Evolutionary conservation across 169 alveolate species (phyloP).

Genomic region (Babesia divergens): DNA sequence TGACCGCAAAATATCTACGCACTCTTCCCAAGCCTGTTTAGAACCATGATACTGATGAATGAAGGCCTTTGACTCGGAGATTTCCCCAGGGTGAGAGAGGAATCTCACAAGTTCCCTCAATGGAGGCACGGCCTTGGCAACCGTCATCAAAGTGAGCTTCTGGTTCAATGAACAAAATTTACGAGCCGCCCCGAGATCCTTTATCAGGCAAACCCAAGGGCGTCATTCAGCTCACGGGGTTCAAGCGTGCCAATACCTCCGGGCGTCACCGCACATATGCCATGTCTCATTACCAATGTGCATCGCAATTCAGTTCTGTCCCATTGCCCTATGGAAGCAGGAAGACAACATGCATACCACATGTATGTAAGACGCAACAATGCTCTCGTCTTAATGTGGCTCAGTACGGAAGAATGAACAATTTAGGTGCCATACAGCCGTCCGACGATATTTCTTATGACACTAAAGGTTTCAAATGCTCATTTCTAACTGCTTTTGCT

Average conservation of each 20-base stretch:
- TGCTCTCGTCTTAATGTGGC: too few relatives aligned
- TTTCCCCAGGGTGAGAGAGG: background rate
- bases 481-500: too few relatives aligned
- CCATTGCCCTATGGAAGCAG: too few relatives aligned
- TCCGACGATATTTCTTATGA: too few relatives aligned
- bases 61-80: background rate
- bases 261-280: constrained; percentile 2
- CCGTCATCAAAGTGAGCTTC: background rate
- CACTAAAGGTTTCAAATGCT: too few relatives aligned
- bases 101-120: constrained; percentile 20
- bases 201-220: background rate
- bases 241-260: background rate
- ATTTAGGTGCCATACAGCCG: too few relatives aligned
- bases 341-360: too few relatives aligned
- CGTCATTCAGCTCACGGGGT: background rate
- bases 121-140: background rate
- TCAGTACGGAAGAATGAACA: too few relatives aligned
- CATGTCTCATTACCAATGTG: too few relatives aligned
- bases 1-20: background rate
- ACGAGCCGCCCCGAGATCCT: background rate
- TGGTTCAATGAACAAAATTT: background rate
- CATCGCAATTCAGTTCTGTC: too few relatives aligned
- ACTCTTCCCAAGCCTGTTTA: constrained; percentile 3
- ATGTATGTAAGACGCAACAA: too few relatives aligned
- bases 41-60: constrained; percentile 2